Evolutionary conservation across 2,329 filamentous ascomycete species (phyloP), one percentile per base, ranked within the genome.

Genomic region (Phialophora tarda): DNA sequence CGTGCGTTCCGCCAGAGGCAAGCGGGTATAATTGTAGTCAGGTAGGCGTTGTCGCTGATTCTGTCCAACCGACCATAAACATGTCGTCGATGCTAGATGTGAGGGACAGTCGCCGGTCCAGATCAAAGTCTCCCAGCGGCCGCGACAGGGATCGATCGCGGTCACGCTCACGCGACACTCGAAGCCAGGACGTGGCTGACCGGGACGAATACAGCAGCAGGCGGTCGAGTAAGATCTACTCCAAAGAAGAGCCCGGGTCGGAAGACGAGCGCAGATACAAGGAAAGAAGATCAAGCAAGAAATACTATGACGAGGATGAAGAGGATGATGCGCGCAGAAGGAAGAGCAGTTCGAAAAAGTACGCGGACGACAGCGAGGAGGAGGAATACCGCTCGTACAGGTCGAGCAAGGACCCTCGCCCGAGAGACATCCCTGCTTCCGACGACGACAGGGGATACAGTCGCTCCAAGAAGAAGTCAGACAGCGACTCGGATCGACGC

Each of bases 101-200:
- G 48, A 65, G 67, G 54, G 65, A 71, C 44, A 47, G 65, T 41
- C 70, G 71, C 69, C 79, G 80, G 63, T 77, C 77, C 68, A 77
- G 81, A 62, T 82, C 80, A 68, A 81, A 78, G 68, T 82, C 80
- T 38, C 80, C 80, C 38, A 73, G 77, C 63, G 78, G 79, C 30
- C 75, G 76, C 34, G 73, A 74, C 44, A 62, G 71, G 57, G 75
- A 71, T 68, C 74, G 77, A 53, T 79, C 81, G 51, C 78, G 78
- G 65, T 81, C 80, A 54, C 76, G 76, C 61, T 81, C 80, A 72
- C 79, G 79, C 74, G 78, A 81, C 67, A 73, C 66, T 59, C 77
- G 79, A 50, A 72, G 66, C 60, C 77, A 79, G 53, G 72, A 69
- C 12, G 73, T 77, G 12, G 75, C 74, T 28, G 74, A 77, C 24